Evolutionary conservation across 306 rosid genomes (phyloP).

Genomic region (Cucurbita maxima): DNA sequence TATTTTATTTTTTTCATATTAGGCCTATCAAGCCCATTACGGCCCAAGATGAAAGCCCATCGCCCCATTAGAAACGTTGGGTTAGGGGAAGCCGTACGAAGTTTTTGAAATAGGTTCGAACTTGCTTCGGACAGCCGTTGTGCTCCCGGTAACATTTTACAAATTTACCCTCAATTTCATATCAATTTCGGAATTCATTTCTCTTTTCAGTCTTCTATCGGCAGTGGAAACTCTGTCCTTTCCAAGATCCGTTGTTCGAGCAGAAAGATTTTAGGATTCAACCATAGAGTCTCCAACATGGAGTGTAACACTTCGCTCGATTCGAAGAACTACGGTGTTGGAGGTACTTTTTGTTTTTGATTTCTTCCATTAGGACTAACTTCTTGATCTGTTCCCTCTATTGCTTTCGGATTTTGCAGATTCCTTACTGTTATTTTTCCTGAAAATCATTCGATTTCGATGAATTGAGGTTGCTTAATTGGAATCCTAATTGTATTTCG

Average conservation of each 20-base stretch:
- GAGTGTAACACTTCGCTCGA: constrained; percentile 21
- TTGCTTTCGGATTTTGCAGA: neutral
- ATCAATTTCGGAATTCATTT: neutral
- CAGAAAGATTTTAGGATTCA: constrained; percentile 6
- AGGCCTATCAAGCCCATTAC: neutral
- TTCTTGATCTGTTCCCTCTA: neutral
- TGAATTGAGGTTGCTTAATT: neutral
- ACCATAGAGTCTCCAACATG: constrained; percentile 19
- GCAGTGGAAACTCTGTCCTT: neutral
- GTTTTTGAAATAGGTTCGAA: constrained; percentile 31
- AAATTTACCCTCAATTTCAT: neutral
- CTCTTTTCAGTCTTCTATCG: neutral
- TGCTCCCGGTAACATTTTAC: neutral
- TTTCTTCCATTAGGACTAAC: constrained; percentile 2
- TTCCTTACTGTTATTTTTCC: neutral
- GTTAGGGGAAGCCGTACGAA: neutral
- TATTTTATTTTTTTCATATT: neutral
- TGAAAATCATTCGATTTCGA: neutral
- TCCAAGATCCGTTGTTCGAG: neutral
- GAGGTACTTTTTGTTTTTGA: constrained; percentile 17
- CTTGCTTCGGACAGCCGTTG: constrained; percentile 41
- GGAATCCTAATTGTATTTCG: neutral
- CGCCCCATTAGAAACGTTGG: neutral
- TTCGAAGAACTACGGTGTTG: constrained; percentile 10
- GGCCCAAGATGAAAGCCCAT: neutral